Conservation (phyloP, 1,284 basidiomycete genomes). For the Exobasidium cylindrosporum region DNA sequence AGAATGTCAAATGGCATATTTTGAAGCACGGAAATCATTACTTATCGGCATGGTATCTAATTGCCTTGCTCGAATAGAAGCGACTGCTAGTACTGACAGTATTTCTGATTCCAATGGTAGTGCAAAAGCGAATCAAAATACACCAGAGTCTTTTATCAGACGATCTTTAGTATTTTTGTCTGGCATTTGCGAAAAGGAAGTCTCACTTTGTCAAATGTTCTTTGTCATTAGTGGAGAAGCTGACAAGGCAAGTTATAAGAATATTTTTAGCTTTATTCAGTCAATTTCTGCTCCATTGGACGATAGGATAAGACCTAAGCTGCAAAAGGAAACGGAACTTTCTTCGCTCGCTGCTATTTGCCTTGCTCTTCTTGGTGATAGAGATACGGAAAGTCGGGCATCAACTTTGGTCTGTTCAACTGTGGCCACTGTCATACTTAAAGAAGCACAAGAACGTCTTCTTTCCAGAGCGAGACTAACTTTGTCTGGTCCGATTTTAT, state of each 20-base stretch:
- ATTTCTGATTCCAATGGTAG: not conserved
- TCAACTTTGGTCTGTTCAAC: not conserved
- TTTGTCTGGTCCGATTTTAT: not conserved
- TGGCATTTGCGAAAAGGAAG: constrained; percentile 9
- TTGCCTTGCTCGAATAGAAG: constrained; percentile 26
- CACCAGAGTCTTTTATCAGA: not conserved
- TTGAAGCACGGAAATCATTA: constrained; percentile 25
- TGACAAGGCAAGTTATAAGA: not conserved
- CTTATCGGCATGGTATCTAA: constrained; percentile 23
- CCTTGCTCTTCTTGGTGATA: not conserved
- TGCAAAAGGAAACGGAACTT: constrained; percentile 5
- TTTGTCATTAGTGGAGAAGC: not conserved
- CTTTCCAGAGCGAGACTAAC: not conserved
- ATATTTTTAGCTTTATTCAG: not conserved
- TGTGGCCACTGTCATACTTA: not conserved
- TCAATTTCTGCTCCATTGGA: constrained; percentile 4
- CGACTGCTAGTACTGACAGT: not conserved
- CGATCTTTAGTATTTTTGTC: constrained; percentile 5
- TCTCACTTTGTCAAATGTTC: not conserved
- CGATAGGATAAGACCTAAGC: constrained; percentile 9
- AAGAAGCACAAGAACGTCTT: constrained; percentile 7
- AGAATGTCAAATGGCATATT: constrained; percentile 38
- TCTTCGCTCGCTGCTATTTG: not conserved
- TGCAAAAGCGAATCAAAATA: not conserved
- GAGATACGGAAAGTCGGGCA: not conserved